Conservation (phyloP, 2,329 filamentous ascomycete species). For the Neoscytalidium dimidiatum region DNA sequence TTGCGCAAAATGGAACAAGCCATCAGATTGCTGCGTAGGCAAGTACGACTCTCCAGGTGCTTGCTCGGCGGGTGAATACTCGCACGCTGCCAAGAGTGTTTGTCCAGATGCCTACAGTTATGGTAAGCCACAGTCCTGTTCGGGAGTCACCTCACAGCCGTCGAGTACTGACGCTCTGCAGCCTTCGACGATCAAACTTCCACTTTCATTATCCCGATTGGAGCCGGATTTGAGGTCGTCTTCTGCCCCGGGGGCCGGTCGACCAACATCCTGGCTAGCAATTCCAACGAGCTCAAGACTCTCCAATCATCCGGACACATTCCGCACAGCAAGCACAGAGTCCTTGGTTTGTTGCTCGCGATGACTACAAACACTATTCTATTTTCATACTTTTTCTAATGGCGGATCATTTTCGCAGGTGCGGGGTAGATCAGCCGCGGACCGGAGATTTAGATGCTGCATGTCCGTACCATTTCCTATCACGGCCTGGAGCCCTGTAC, state of each 20-base stretch:
- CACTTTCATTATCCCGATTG: slow-evolving; percentile 60
- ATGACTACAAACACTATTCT: slow-evolving; percentile 13
- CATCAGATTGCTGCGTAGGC: slow-evolving; percentile 75
- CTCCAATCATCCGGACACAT: slow-evolving; percentile 25
- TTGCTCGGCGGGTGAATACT: slow-evolving; percentile 70
- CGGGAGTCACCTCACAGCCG: background rate
- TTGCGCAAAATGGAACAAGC: slow-evolving; percentile 67
- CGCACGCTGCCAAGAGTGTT: slow-evolving; percentile 68
- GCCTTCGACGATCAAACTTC: slow-evolving; percentile 61
- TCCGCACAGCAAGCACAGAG: background rate
- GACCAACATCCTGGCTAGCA: slow-evolving; percentile 49
- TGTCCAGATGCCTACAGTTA: slow-evolving; percentile 87
- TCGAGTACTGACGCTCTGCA: slow-evolving; percentile 22
- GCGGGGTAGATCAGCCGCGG: background rate
- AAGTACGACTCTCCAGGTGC: slow-evolving; percentile 62
- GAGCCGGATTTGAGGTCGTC: slow-evolving; percentile 75
- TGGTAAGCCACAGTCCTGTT: slow-evolving; percentile 54
- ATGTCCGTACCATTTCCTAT: background rate
- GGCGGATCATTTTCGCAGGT: background rate
- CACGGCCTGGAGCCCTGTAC: slow-evolving; percentile 6
- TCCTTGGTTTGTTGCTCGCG: slow-evolving; percentile 18
- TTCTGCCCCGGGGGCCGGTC: slow-evolving; percentile 68
- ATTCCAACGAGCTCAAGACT: slow-evolving; percentile 33
- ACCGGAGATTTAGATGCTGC: background rate
- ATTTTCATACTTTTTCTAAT: slow-evolving; percentile 13